These are phyloP conservation scores for Euphrasia confusa DNA, from an alignment of 257 asterid genomes.

Conservation along the genomic window DNA sequence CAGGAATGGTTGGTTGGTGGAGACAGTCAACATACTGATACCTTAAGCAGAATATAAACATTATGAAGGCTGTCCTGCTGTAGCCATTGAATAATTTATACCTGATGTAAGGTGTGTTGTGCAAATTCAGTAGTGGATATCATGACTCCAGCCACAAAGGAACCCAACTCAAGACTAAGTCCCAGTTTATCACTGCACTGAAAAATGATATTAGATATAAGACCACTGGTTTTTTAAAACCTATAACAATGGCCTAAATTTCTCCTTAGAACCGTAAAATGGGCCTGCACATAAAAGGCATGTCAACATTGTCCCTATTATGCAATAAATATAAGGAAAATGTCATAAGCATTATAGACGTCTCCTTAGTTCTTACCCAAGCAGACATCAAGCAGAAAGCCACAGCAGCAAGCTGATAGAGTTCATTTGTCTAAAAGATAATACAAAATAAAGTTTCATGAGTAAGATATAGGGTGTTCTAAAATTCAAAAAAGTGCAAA, in stretches of 20 bases:
- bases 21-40: neutral
- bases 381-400: constrained; percentile 96
- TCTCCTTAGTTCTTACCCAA: constrained; percentile 61
- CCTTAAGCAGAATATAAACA: neutral
- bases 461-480: constrained; percentile 19
- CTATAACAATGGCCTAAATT: neutral
- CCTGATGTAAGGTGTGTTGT: constrained; percentile 87
- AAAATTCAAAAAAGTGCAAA: neutral
- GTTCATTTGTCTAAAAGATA: constrained; percentile 74
- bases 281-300: neutral
- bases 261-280: neutral
- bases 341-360: too few relatives aligned
- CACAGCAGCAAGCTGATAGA: constrained; percentile 90
- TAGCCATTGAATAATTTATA: constrained; percentile 18
- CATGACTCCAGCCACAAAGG: constrained; percentile 94
- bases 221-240: constrained; percentile 7
- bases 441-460: constrained; percentile 25
- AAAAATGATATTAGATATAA: constrained; percentile 29
- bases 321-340: neutral
- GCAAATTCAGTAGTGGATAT: constrained; percentile 85
- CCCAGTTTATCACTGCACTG: constrained; percentile 99
- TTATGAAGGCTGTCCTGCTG: neutral
- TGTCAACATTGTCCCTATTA: constrained; percentile 16
- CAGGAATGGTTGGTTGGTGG: neutral
- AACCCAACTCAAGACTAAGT: constrained; percentile 92